Conservation (phyloP, 345 rosid genomes). For the Eucalyptus shirleyi region DNA sequence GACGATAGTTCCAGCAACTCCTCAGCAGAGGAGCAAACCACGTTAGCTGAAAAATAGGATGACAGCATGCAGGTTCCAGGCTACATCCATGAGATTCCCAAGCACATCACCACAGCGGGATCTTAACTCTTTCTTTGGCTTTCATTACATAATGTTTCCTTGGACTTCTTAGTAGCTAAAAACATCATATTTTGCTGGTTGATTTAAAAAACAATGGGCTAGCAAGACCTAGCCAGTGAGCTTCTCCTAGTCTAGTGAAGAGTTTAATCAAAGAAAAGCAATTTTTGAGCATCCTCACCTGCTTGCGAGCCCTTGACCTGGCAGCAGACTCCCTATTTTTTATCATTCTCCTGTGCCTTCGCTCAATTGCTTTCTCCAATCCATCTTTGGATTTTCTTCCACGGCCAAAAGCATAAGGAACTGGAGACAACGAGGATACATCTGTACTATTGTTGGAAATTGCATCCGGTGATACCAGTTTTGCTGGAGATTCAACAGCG, state of each 20-base stretch:
- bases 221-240: background rate
- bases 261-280: background rate
- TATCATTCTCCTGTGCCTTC: constrained; percentile 98
- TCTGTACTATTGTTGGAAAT: constrained; percentile 44
- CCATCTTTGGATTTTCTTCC: constrained; percentile 58
- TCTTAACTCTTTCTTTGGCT: background rate
- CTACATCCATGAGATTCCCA: background rate
- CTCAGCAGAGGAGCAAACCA: background rate
- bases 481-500: constrained; percentile 52
- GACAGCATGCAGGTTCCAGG: background rate
- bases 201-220: background rate
- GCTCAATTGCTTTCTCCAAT: constrained; percentile 83
- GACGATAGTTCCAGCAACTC: background rate
- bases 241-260: background rate
- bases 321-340: constrained; percentile 98
- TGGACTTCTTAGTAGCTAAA: background rate
- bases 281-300: constrained; percentile 25
- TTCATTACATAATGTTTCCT: background rate
- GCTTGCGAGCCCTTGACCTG: constrained; percentile 95
- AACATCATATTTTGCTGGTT: background rate
- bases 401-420: constrained; percentile 61
- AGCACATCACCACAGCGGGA: background rate
- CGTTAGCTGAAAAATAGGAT: background rate
- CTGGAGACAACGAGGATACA: constrained; percentile 56
- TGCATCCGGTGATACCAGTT: constrained; percentile 40